These are phyloP conservation scores for Lactuca saligna DNA, from an alignment of 129 eudicot species.

Conservation along the genomic window DNA sequence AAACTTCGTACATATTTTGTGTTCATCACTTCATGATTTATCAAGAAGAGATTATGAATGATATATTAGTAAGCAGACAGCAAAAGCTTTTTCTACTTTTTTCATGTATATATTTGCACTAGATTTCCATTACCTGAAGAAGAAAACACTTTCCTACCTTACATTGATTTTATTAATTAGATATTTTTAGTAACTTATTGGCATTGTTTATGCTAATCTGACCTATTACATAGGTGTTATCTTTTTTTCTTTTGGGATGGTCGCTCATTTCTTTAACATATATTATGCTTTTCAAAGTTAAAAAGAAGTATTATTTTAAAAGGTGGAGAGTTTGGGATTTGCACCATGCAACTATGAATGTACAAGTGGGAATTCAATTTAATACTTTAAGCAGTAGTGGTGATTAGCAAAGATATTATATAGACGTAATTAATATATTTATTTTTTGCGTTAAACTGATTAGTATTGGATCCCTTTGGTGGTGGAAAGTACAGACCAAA, in stretches of 20 bases:
- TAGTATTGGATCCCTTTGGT: slow-evolving; percentile 21
- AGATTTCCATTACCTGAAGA: too few relatives aligned
- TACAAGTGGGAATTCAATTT: slow-evolving; percentile 9
- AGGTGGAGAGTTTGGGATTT: neutral
- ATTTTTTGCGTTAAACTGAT: neutral
- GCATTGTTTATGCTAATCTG: neutral
- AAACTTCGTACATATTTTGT: too few relatives aligned
- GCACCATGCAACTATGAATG: neutral
- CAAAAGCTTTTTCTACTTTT: too few relatives aligned
- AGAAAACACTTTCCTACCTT: too few relatives aligned
- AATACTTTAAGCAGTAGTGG: neutral
- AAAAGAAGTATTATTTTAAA: neutral
- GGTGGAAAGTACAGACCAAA: slow-evolving; percentile 24
- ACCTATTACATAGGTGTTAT: neutral
- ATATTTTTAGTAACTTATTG: too few relatives aligned
- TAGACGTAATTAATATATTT: neutral
- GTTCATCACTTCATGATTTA: too few relatives aligned
- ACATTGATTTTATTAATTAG: too few relatives aligned
- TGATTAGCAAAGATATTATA: neutral
- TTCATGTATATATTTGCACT: too few relatives aligned
- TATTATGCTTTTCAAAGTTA: neutral
- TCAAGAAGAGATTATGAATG: too few relatives aligned
- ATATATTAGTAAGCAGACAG: too few relatives aligned
- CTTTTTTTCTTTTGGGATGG: neutral
- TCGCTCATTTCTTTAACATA: neutral